These are phyloP conservation scores for Mediolabrus comicus DNA, from an alignment of 108 stramenopile genomes.

Conservation along the genomic window DNA sequence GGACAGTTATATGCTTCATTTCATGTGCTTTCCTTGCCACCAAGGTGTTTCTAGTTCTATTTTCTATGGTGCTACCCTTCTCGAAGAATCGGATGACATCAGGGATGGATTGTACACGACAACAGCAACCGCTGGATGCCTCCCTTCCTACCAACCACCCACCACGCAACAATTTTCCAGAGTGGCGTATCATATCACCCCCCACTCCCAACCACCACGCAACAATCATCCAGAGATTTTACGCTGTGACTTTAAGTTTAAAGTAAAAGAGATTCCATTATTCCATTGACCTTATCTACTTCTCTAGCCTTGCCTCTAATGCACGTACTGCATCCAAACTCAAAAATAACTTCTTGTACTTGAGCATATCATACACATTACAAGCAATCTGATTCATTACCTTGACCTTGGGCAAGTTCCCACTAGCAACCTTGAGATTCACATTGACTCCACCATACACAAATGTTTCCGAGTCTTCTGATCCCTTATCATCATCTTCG, in stretches of 20 bases:
- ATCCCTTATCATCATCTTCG: slow-evolving; percentile 40
- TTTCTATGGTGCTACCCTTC: neutral
- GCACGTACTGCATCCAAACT: slow-evolving; percentile 62
- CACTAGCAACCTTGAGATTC: slow-evolving; percentile 69
- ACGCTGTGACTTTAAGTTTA: too few relatives aligned
- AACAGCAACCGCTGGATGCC: neutral
- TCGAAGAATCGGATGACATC: neutral
- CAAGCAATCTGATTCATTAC: slow-evolving; percentile 55
- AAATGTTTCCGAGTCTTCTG: neutral
- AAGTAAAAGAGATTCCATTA: too few relatives aligned
- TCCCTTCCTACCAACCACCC: neutral
- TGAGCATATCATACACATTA: slow-evolving; percentile 81
- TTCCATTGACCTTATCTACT: neutral
- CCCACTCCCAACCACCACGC: neutral
- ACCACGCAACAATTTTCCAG: slow-evolving; percentile 2
- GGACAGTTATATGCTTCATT: neutral
- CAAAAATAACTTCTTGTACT: slow-evolving; percentile 73
- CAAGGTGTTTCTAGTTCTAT: neutral
- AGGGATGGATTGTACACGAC: neutral
- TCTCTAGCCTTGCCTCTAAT: slow-evolving; percentile 62
- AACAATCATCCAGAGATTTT: slow-evolving; percentile 5
- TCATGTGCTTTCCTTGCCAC: neutral
- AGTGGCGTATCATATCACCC: neutral
- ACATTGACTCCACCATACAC: slow-evolving; percentile 65
- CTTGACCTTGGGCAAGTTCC: slow-evolving; percentile 64